Evolutionary conservation across 2,329 filamentous ascomycete species (phyloP).

Genomic region (Penicillium aurantiogriseum): DNA sequence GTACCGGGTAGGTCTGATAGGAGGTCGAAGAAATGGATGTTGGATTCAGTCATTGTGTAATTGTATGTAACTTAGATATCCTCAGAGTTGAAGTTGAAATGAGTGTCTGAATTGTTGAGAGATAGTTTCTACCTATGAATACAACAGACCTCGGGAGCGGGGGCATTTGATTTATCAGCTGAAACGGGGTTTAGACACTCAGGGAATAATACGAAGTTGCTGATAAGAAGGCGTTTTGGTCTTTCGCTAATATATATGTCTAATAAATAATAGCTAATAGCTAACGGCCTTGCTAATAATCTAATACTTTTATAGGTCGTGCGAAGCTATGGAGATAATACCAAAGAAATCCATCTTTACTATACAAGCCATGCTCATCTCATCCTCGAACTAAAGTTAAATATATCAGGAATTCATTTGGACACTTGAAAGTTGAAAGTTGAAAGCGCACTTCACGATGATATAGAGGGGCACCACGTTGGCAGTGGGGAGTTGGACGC

Average conservation of each 20-base stretch:
- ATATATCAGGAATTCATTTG: background rate
- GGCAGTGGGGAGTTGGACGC: constrained; percentile 5
- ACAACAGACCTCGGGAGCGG: background rate
- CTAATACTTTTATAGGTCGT: background rate
- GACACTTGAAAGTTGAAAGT: background rate
- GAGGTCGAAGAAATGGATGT: constrained; percentile 38
- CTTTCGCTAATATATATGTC: too few species aligned
- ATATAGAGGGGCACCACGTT: constrained; percentile 5
- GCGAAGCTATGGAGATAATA: background rate
- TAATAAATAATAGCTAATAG: background rate
- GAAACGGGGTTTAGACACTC: background rate
- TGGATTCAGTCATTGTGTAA: constrained; percentile 19
- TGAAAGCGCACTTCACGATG: too few species aligned
- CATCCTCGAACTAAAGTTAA: background rate
- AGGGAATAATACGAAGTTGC: background rate
- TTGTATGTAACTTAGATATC: background rate
- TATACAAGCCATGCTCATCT: background rate
- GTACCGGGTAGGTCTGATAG: constrained; percentile 29
- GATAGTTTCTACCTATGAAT: background rate
- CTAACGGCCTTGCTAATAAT: background rate
- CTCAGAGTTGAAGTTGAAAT: background rate
- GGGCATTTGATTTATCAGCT: constrained; percentile 7
- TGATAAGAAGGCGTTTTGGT: background rate
- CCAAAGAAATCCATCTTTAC: background rate
- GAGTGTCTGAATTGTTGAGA: background rate